A percentile compares a stretch with the other conserved stretches of the same genome.
Conservation (phyloP, 192 early-diverging fungal species). For the Coemansia pectinata region DNA sequence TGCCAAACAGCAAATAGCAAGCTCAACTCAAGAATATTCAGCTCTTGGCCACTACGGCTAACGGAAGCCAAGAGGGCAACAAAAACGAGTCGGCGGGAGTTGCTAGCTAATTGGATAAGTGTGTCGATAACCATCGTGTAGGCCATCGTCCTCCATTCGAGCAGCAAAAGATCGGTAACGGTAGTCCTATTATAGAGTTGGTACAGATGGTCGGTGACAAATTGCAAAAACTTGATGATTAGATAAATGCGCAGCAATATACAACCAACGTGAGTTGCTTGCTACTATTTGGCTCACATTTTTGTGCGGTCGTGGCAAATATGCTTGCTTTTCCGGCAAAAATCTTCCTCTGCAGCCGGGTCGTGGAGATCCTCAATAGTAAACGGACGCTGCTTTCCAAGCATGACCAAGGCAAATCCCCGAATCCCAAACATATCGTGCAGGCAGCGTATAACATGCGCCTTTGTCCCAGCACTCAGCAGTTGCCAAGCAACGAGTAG, state of each 20-base stretch:
- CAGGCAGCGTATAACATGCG: not conserved
- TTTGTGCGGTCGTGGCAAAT: not conserved
- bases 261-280: not conserved
- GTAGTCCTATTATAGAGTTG: not conserved
- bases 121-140: not conserved
- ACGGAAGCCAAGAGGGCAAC: not conserved
- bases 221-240: not conserved
- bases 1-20: slow-evolving; percentile 10
- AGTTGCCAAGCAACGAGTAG: not conserved
- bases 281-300: not conserved
- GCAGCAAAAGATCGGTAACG: not conserved
- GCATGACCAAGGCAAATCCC: not conserved
- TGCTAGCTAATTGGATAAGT: not conserved
- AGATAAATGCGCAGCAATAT: not conserved
- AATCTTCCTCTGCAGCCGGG: not conserved
- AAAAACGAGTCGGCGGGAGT: slow-evolving; percentile 6
- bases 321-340: not conserved
- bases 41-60: not conserved
- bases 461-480: not conserved
- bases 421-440: not conserved
- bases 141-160: not conserved
- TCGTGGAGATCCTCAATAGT: not conserved
- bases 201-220: not conserved
- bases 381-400: not conserved
- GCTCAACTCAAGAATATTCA: not conserved